These are phyloP conservation scores for Adansonia digitata DNA, from an alignment of 345 rosid genomes.

Conservation along the genomic window DNA sequence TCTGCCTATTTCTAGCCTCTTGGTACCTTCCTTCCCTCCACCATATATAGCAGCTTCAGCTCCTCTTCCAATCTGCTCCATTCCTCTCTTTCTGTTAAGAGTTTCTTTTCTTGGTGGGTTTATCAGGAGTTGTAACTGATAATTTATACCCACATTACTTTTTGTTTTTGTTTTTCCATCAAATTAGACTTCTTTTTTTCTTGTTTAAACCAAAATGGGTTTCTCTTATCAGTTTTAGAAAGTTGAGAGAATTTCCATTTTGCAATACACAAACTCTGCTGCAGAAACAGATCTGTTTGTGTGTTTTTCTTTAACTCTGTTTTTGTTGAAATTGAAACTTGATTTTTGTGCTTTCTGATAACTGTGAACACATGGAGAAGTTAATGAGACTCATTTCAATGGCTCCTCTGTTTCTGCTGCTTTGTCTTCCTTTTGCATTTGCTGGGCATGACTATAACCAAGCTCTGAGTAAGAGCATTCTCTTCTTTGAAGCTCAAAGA, in stretches of 20 bases:
- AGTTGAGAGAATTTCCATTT: slow-evolving; percentile 11
- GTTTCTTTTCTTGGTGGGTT: slow-evolving; percentile 22
- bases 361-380: slow-evolving; percentile 28
- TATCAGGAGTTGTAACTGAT: slow-evolving; percentile 41
- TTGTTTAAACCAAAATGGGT: neutral
- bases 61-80: slow-evolving; percentile 23
- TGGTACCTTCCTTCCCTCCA: slow-evolving; percentile 44
- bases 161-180: neutral
- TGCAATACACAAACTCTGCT: neutral
- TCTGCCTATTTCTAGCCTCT: slow-evolving; percentile 33
- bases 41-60: slow-evolving; percentile 43
- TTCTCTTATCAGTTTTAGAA: slow-evolving; percentile 10
- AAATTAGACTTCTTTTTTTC: neutral
- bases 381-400: slow-evolving; percentile 24
- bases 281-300: slow-evolving; percentile 16
- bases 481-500: slow-evolving; percentile 97
- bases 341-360: neutral
- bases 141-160: slow-evolving; percentile 37
- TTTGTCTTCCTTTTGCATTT: slow-evolving; percentile 50
- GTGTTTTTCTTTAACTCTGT: neutral
- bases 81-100: slow-evolving; percentile 2
- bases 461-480: slow-evolving; percentile 85
- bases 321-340: neutral
- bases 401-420: slow-evolving; percentile 45
- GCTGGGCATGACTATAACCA: slow-evolving; percentile 87